These are phyloP conservation scores for Phialophora verrucosa DNA, from an alignment of 2,329 filamentous ascomycete species.

Conservation along the genomic window DNA sequence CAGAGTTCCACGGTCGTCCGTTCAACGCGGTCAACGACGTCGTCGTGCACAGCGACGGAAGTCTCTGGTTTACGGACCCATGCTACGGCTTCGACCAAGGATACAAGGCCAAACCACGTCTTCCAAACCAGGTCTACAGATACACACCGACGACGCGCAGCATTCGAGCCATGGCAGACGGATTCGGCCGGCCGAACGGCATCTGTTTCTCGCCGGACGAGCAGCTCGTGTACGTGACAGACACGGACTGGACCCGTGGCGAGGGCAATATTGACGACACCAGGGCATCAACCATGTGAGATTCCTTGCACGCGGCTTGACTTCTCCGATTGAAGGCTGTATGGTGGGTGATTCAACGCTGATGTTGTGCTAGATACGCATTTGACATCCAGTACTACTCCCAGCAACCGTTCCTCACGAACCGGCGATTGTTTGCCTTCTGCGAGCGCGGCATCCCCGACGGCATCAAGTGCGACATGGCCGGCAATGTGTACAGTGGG, in stretches of 20 bases:
- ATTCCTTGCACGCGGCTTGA: too few species aligned
- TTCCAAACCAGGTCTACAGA: slow-evolving; percentile 49
- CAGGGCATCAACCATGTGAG: too few species aligned
- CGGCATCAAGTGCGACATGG: slow-evolving; percentile 56
- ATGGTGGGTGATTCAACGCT: too few species aligned
- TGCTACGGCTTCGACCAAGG: slow-evolving; percentile 47
- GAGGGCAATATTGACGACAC: too few species aligned
- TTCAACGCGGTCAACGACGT: slow-evolving; percentile 51
- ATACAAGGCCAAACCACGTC: slow-evolving; percentile 42
- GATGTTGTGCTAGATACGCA: slow-evolving; percentile 47
- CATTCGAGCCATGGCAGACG: slow-evolving; percentile 47
- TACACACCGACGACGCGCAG: slow-evolving; percentile 43
- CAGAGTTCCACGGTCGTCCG: slow-evolving; percentile 7
- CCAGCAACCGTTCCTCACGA: slow-evolving; percentile 50
- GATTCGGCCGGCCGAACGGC: slow-evolving; percentile 50
- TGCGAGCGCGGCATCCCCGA: slow-evolving; percentile 55
- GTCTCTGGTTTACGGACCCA: slow-evolving; percentile 50
- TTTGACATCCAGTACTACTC: slow-evolving; percentile 47
- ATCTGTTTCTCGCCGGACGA: slow-evolving; percentile 50
- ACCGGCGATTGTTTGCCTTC: slow-evolving; percentile 61
- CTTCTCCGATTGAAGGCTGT: too few species aligned
- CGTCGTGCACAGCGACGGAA: slow-evolving; percentile 45
- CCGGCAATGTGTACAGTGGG: slow-evolving; percentile 62
- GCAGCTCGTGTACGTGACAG: slow-evolving; percentile 48
- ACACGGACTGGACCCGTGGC: slow-evolving; percentile 42